phyloP scores from a whole-genome alignment of 495 filamentous ascomycete species.

The Hypomontagnella monticulosa region DNA sequence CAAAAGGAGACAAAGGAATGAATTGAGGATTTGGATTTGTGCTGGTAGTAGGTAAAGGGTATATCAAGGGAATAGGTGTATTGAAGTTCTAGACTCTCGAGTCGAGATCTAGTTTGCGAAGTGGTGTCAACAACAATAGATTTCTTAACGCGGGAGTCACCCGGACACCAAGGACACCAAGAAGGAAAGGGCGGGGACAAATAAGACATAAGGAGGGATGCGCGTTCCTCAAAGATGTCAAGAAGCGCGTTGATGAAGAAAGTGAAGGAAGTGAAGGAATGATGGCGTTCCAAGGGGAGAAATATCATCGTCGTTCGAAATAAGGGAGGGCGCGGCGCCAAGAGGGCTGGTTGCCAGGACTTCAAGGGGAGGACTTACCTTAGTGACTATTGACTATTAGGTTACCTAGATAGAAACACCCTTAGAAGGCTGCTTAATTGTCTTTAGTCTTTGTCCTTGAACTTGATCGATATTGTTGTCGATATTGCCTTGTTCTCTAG shows the following conservation, averaged over 20 bases:
- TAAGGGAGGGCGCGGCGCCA: slow-evolving; percentile 25
- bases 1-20: slow-evolving; percentile 32
- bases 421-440: no score
- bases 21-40: slow-evolving; percentile 1
- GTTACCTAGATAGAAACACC: no score
- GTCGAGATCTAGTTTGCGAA: slow-evolving; percentile 12
- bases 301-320: slow-evolving; percentile 26
- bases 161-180: slow-evolving; percentile 24
- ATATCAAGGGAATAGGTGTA: slow-evolving; percentile 15
- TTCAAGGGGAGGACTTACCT: not conserved
- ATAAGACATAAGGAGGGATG: slow-evolving; percentile 32
- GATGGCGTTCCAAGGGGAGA: slow-evolving; percentile 34
- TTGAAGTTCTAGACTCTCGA: slow-evolving; percentile 21
- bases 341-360: not conserved
- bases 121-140: slow-evolving; percentile 12
- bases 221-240: slow-evolving; percentile 17
- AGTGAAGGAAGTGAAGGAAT: slow-evolving; percentile 39
- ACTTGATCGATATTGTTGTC: slow-evolving; percentile 6
- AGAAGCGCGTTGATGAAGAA: not conserved
- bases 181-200: slow-evolving; percentile 15
- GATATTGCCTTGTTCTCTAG: not conserved
- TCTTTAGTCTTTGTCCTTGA: not conserved
- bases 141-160: slow-evolving; percentile 29
- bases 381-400: slow-evolving; percentile 3
- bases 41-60: slow-evolving; percentile 13